Evolutionary conservation across 164 flowering plant genomes (phyloP).

Genomic region (Malania oleifera): DNA sequence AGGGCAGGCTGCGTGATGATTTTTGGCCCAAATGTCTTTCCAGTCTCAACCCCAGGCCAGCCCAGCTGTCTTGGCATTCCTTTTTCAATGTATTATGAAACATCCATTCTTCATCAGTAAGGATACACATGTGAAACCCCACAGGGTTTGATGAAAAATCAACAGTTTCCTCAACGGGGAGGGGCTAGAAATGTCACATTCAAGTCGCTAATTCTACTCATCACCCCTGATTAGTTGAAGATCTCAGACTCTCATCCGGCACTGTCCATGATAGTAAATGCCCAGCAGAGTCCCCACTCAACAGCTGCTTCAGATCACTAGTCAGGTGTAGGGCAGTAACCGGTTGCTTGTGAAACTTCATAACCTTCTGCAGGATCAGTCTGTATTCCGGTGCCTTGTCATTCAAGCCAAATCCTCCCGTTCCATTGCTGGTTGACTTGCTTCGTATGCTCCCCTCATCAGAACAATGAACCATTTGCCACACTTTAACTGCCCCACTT

Average conservation of each 20-base stretch:
- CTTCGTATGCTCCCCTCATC: slow-evolving; percentile 35
- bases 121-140: slow-evolving; percentile 10
- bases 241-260: slow-evolving; percentile 65
- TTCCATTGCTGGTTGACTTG: slow-evolving; percentile 30
- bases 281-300: slow-evolving; percentile 92
- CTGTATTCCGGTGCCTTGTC: slow-evolving; percentile 66
- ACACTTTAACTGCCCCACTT: slow-evolving; percentile 95
- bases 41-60: slow-evolving; percentile 22
- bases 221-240: slow-evolving; percentile 56
- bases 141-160: slow-evolving; percentile 9
- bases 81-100: neutral
- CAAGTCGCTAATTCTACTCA: neutral
- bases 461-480: slow-evolving; percentile 83
- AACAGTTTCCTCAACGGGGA: slow-evolving; percentile 8
- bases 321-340: slow-evolving; percentile 85
- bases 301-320: slow-evolving; percentile 73
- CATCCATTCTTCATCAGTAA: neutral
- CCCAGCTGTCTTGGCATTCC: slow-evolving; percentile 15
- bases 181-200: neutral
- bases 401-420: slow-evolving; percentile 39
- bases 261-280: slow-evolving; percentile 84
- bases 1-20: neutral
- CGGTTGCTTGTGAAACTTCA: slow-evolving; percentile 80
- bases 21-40: slow-evolving; percentile 6
- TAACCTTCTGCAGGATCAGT: slow-evolving; percentile 72